These are phyloP conservation scores for Hymenoscyphus repandus DNA, from an alignment of 2,329 filamentous ascomycete genomes.

Conservation along the genomic window DNA sequence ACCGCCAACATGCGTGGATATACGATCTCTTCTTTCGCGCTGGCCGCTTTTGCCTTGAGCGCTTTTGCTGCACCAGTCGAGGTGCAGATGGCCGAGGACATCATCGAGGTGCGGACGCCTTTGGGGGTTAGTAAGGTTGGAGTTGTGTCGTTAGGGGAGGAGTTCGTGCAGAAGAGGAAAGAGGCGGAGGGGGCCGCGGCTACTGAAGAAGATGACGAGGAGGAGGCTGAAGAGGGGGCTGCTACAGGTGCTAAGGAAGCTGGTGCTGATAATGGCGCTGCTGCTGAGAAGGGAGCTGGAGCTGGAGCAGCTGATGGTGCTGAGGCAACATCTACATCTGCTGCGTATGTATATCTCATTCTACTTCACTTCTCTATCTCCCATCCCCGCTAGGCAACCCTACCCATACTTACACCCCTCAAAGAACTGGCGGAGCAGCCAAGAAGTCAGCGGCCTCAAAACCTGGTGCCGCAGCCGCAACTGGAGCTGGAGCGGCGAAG, in stretches of 20 bases:
- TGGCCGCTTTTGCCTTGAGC: constrained; percentile 16
- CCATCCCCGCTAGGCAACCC: background rate
- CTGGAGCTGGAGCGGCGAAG: background rate
- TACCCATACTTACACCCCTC: background rate
- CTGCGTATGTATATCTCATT: background rate
- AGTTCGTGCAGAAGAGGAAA: background rate
- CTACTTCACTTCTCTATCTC: background rate
- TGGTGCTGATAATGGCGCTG: background rate
- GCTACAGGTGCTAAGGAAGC: background rate
- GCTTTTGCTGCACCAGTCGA: constrained; percentile 10
- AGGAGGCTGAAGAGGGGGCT: background rate
- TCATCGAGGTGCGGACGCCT: background rate
- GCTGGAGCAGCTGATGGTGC: background rate
- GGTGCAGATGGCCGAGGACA: background rate
- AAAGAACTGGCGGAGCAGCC: background rate
- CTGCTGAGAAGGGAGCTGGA: background rate
- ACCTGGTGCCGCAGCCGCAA: background rate
- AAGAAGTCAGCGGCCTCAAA: background rate
- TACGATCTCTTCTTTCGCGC: constrained; percentile 16
- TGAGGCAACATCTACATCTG: background rate
- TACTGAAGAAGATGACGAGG: background rate
- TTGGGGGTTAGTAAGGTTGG: background rate
- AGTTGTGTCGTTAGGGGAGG: too few species aligned
- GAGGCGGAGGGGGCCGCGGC: background rate
- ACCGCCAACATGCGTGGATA: constrained; percentile 17